Conservation (phyloP, 805 yeast genomes). For the Kregervanrija delftensis region DNA sequence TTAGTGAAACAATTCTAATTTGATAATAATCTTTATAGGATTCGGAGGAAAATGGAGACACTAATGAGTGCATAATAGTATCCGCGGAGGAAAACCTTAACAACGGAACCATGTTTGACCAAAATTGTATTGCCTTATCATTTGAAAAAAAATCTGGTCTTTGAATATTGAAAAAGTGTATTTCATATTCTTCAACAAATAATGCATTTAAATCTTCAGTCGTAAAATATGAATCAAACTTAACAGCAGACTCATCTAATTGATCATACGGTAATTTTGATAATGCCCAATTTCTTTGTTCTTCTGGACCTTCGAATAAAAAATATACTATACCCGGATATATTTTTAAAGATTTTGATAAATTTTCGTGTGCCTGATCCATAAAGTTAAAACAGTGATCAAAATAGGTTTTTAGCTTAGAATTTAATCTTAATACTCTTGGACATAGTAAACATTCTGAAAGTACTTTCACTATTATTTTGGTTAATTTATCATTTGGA, state of each 20-base stretch:
- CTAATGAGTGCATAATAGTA: slow-evolving; percentile 26
- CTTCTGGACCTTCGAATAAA: slow-evolving; percentile 44
- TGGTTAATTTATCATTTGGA: slow-evolving; percentile 5
- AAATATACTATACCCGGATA: slow-evolving; percentile 50
- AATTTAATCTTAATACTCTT: slow-evolving; percentile 35
- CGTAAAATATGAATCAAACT: slow-evolving; percentile 3
- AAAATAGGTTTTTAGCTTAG: slow-evolving; percentile 31
- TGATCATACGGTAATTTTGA: slow-evolving; percentile 21
- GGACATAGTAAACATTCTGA: slow-evolving; percentile 50
- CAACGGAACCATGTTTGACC: slow-evolving; percentile 36
- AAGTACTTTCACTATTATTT: slow-evolving; percentile 25
- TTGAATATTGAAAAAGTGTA: slow-evolving; percentile 47
- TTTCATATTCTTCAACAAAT: slow-evolving; percentile 48
- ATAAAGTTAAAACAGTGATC: slow-evolving; percentile 27
- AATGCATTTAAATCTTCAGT: slow-evolving; percentile 27
- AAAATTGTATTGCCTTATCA: slow-evolving; percentile 36
- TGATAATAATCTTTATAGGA: slow-evolving; percentile 16
- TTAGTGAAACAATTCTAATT: slow-evolving; percentile 29
- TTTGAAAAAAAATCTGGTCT: slow-evolving; percentile 42
- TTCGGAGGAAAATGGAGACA: slow-evolving; percentile 20
- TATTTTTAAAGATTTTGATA: slow-evolving; percentile 18
- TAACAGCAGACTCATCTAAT: slow-evolving; percentile 8
- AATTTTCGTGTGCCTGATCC: slow-evolving; percentile 7
- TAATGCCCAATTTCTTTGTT: slow-evolving; percentile 44
- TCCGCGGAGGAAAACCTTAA: slow-evolving; percentile 29